Base-by-base conservation (phyloP, 2,329 filamentous ascomycete genomes). In the Trichophyton mentagrophytes region DNA sequence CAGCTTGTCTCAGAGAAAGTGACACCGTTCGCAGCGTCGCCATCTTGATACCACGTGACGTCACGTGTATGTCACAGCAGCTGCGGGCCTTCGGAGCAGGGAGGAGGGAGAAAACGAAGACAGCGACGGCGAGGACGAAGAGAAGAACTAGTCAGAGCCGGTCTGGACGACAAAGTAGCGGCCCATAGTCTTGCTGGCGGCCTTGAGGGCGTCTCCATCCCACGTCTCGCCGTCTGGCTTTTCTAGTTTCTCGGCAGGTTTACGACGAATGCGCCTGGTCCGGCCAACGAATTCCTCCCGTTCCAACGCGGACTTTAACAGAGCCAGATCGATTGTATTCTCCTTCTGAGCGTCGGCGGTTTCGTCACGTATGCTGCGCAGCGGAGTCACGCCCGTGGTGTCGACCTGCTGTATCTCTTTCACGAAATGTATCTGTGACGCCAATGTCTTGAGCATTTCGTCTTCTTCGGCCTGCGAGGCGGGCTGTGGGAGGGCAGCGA, bases 371-470 rank as follows among this genome's bases (percentile, higher is more conserved):
- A 97, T 86, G 51, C 86, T 86, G 58, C 83, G 80, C 49, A 99
- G 75, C 0, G 93, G 91, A 61, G 84, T 79, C 0, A 96, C 78
- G 2, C 81, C 84, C 0, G 79, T 74, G 0, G 89, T 91, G 71
- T 95, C 82, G 57, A 96, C 86, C 51, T 80, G 77, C 69, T 95
- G 91, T 20, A 97, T 85, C 64, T 90, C 84, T 63, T 83, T 85
- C n/a, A 97, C 90, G 69, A 99, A 99, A 68, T 88, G 86, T 0
- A 99, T 82, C 70, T 99, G 93, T 36, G 87, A 84, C 59, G 85
- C 81, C 1, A 99, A 80, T 0, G 86, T 91, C 22, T 80, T 70
- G 2, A 95, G 80, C 83, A 96, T 89, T 27, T 79, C 74, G 0
- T 77, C 68, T 71, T 95, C 87, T 67, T 90, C 85, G 58, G 78